Percentiles rank a stretch among this genome's conserved stretches.
Evolutionary conservation across 208 protist species (phyloP).

Genomic region (Trypanosoma vivax): DNA sequence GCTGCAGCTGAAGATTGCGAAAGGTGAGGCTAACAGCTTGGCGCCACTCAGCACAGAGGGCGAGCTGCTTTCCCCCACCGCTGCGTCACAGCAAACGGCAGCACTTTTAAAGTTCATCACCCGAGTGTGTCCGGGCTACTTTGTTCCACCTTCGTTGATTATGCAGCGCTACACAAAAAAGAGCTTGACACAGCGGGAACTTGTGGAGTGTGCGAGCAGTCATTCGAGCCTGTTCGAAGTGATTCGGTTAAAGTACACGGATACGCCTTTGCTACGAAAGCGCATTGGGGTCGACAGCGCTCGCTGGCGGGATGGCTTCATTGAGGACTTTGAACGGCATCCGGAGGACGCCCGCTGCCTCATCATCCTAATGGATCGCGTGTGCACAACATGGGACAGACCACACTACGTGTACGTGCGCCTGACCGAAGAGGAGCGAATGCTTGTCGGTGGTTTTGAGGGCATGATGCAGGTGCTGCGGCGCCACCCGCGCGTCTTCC

Average conservation of each 20-base stretch:
- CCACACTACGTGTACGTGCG: constrained; percentile 79
- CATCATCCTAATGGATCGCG: constrained; percentile 37
- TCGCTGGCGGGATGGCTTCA: constrained; percentile 54
- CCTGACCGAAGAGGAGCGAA: constrained; percentile 36
- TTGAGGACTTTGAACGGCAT: constrained; percentile 54
- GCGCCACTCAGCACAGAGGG: constrained; percentile 33
- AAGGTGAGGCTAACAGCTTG: constrained; percentile 62
- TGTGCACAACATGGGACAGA: constrained; percentile 69
- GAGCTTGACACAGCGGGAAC: constrained; percentile 38
- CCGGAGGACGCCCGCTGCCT: constrained; percentile 66
- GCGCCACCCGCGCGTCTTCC: constrained; percentile 66
- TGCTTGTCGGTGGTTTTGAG: constrained; percentile 49
- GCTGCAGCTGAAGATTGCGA: constrained; percentile 47
- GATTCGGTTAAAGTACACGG: constrained; percentile 31
- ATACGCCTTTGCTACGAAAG: constrained; percentile 48
- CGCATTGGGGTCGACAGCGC: constrained; percentile 60
- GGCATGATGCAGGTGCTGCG: constrained; percentile 46
- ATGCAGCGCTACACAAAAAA: constrained; percentile 83
- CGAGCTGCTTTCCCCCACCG: constrained; percentile 12
- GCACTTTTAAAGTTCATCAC: constrained; percentile 44
- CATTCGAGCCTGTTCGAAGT: constrained; percentile 62
- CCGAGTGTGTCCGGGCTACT: constrained; percentile 76
- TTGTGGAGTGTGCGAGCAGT: constrained; percentile 27
- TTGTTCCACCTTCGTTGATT: constrained; percentile 47
- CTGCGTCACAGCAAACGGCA: constrained; percentile 16